Conservation (phyloP, 139 green algal genomes). For the Eudorina sp. region DNA sequence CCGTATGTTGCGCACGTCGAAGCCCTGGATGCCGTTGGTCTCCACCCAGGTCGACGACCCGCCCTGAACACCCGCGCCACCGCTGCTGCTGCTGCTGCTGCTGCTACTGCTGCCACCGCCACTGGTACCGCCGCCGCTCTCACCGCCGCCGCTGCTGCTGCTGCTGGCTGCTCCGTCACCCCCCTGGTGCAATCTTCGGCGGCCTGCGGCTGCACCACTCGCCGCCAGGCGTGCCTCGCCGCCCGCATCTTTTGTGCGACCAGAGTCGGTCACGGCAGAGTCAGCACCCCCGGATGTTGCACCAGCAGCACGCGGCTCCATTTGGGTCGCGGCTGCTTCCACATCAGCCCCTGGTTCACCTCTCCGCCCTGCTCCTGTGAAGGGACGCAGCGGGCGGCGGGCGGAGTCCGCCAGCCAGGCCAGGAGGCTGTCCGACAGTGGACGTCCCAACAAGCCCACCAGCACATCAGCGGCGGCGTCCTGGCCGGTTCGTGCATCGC, state of each 20-base stretch:
- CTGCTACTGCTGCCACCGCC: neutral
- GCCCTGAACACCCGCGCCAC: neutral
- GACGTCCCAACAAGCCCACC: neutral
- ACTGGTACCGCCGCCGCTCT: neutral
- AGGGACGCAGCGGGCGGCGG: neutral
- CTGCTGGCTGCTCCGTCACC: neutral
- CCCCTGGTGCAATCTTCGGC: neutral
- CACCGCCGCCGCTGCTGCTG: neutral
- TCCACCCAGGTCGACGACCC: neutral
- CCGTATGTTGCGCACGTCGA: neutral
- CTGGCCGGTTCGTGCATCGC: too few species aligned
- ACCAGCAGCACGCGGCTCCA: neutral
- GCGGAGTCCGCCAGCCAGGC: neutral
- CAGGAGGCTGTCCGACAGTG: neutral
- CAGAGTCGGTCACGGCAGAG: too few species aligned
- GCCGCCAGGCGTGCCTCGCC: too few species aligned
- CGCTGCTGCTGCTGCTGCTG: neutral
- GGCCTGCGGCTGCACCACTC: neutral
- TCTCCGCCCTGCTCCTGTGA: too few species aligned
- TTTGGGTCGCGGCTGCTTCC: neutral
- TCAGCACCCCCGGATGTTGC: neutral
- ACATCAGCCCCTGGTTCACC: too few species aligned
- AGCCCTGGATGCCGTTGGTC: conserved; percentile 2
- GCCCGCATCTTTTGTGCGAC: too few species aligned
- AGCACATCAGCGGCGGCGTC: neutral